Conservation (phyloP, 108 stramenopile species). For the Pseudonitzschia multiseries region DNA sequence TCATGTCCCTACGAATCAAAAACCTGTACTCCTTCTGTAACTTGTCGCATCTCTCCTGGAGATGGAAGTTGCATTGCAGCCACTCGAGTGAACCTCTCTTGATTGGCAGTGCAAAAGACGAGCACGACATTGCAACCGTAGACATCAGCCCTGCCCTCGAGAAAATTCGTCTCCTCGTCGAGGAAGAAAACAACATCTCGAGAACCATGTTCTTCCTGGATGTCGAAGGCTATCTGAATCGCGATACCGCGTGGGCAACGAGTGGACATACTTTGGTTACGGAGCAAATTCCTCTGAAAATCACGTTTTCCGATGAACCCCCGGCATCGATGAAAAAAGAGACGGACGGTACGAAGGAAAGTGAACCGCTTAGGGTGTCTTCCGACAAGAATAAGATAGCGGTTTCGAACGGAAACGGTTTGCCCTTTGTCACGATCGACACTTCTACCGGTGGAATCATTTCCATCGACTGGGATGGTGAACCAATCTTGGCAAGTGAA, state of each 20-base stretch:
- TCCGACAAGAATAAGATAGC: background rate
- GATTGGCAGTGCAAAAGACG: background rate
- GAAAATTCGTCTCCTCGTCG: background rate
- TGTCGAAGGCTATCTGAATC: conserved; percentile 24
- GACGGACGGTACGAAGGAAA: background rate
- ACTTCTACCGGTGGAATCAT: conserved; percentile 37
- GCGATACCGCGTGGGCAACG: conserved; percentile 40
- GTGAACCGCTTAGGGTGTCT: background rate
- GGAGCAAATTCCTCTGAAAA: conserved; percentile 43
- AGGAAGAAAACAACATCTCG: background rate
- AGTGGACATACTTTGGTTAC: conserved; percentile 42
- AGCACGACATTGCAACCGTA: background rate
- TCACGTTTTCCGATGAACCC: background rate
- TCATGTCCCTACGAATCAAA: background rate
- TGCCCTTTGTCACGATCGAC: conserved; percentile 27
- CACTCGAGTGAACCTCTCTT: background rate
- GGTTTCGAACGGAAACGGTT: conserved; percentile 7
- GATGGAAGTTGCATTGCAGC: conserved; percentile 37
- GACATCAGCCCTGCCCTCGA: background rate
- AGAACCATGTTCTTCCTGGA: conserved; percentile 33
- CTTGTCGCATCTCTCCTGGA: conserved; percentile 47
- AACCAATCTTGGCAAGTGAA: conserved; percentile 1
- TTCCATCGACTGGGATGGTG: conserved; percentile 24
- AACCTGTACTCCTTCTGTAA: conserved; percentile 55
- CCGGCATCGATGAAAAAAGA: background rate